Evolutionary conservation across 1,139 yeast genomes (phyloP).

Genomic region (Petasospora rhodanensis): DNA sequence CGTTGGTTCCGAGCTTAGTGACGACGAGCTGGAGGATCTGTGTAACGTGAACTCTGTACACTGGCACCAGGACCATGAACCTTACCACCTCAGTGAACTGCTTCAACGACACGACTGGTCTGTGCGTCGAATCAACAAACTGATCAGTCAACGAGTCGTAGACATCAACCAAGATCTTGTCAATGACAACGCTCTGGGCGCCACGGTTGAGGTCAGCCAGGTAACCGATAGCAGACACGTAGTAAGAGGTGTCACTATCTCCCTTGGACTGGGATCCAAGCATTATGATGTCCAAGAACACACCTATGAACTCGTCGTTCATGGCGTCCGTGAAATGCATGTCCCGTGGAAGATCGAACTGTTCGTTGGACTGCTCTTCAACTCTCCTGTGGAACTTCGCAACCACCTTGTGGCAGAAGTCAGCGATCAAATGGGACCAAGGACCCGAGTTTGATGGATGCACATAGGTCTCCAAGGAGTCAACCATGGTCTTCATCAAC

Average conservation of each 20-base stretch:
- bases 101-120: conserved; percentile 71
- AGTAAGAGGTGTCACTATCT: conserved; percentile 51
- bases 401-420: conserved; percentile 52
- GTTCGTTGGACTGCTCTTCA: conserved; percentile 46
- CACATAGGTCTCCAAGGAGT: conserved; percentile 75
- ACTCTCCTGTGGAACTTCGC: conserved; percentile 57
- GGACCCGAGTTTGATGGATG: conserved; percentile 90
- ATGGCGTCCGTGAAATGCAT: conserved; percentile 42
- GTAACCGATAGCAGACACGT: conserved; percentile 56
- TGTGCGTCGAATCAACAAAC: conserved; percentile 76
- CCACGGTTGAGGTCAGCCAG: conserved; percentile 61
- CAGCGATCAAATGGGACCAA: conserved; percentile 75
- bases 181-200: conserved; percentile 45
- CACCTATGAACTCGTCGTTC: conserved; percentile 38
- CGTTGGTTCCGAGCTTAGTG: conserved; percentile 88
- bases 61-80: conserved; percentile 59
- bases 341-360: conserved; percentile 32
- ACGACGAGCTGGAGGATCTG: conserved; percentile 65
- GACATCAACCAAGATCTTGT: conserved; percentile 63
- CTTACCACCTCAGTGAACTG: conserved; percentile 64
- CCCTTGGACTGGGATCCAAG: conserved; percentile 80
- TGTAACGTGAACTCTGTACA: conserved; percentile 74
- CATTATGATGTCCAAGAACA: conserved; percentile 54
- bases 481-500: conserved; percentile 50
- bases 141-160: conserved; percentile 77